These are phyloP conservation scores for Suillus luteus DNA, from an alignment of 768 basidiomycete genomes.

Conservation along the genomic window DNA sequence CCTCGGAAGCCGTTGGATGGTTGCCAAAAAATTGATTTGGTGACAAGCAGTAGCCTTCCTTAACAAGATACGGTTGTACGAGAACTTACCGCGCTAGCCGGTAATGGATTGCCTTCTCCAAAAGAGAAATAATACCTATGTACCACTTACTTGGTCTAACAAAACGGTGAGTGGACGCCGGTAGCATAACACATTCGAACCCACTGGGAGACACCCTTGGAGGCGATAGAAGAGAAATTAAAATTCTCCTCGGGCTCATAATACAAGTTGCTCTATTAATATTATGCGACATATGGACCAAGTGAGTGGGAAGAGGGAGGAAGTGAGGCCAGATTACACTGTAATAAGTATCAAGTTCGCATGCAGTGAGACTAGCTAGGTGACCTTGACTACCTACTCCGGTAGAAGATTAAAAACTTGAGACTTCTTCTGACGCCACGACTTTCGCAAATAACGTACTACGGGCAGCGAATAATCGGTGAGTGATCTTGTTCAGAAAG, in stretches of 20 bases:
- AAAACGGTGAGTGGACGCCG: background rate
- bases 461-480: constrained; percentile 1
- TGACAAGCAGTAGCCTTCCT: background rate
- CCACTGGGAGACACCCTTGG: background rate
- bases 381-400: constrained; percentile 5
- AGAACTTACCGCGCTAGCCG: background rate
- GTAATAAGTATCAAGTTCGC: constrained; percentile 5
- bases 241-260: background rate
- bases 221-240: constrained; percentile 3
- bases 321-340: background rate
- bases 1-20: background rate
- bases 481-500: constrained; percentile 1
- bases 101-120: background rate
- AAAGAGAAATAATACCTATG: background rate
- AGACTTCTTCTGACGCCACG: constrained; percentile 7
- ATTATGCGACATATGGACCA: background rate
- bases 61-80: background rate
- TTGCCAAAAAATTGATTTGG: background rate
- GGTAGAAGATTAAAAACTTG: constrained; percentile 4
- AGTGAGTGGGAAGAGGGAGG: constrained; percentile 1
- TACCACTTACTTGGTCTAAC: background rate
- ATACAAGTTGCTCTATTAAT: constrained; percentile 2
- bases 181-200: background rate
- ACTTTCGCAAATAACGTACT: constrained; percentile 9
- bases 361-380: background rate